phyloP scores from a whole-genome alignment of 768 basidiomycete species.

The Tricholoma matsutake region DNA sequence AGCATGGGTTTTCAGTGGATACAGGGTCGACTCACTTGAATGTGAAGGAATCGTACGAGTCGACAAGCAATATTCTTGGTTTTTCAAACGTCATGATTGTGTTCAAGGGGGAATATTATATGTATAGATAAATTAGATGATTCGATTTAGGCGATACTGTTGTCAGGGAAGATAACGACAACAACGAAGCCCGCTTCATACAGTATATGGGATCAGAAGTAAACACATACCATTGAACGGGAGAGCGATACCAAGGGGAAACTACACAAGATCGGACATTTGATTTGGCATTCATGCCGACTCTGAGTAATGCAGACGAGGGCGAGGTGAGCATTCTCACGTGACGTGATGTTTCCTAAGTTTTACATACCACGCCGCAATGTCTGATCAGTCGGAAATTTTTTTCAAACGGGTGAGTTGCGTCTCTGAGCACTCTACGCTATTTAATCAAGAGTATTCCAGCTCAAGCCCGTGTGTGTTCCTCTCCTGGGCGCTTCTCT shows the following conservation, averaged over 20 bases:
- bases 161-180: not conserved
- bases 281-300: not conserved
- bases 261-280: not conserved
- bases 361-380: no score
- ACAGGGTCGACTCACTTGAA: slow-evolving; percentile 57
- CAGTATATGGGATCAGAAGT: not conserved
- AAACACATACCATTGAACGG: not conserved
- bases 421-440: not conserved
- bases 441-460: not conserved
- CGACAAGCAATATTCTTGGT: slow-evolving; percentile 66
- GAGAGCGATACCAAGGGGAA: not conserved
- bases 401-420: slow-evolving; percentile 38
- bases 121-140: not conserved
- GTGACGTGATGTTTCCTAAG: no score
- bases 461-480: slow-evolving; percentile 77
- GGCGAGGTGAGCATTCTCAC: no score
- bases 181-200: not conserved
- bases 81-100: slow-evolving; percentile 32
- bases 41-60: slow-evolving; percentile 89
- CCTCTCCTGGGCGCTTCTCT: slow-evolving; percentile 71
- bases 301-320: no score
- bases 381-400: slow-evolving; percentile 21
- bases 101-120: not conserved
- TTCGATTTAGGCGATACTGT: not conserved
- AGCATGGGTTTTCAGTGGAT: not conserved